Evolutionary conservation across 306 rosid genomes (phyloP), one percentile per base, ranked within the genome.

Genomic region (Canavalia gladiata): DNA sequence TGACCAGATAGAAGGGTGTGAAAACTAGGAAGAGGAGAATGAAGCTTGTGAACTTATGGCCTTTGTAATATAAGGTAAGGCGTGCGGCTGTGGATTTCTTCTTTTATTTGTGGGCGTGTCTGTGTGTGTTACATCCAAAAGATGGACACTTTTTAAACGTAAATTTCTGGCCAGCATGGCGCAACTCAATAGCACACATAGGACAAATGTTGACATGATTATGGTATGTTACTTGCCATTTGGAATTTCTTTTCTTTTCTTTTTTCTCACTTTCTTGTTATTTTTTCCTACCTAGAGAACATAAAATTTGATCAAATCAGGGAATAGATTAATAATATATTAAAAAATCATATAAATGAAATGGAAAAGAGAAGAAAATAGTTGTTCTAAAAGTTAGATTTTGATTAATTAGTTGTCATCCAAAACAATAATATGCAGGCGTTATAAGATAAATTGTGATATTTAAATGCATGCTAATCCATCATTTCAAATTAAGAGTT

Each of bases 71-170:
- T 37, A 72, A 85, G 59, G 41, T 13, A 33, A 68, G 64, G 78
- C 77, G 84, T 76, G 84, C 33, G 86, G 84, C 46, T 76, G 49
- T 64, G 67, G 70, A 52, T 56, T 29, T 66, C 81, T 31, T 43
- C 33, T 54, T 71, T 34, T 71, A 37, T 74, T 58, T 80, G 74
- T 64, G 81, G 78, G 68, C 8, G 70, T 78, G 70, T 35, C 74
- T 56, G 64, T 74, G 87, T 43, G 86, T 64, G 85, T 77, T 54
- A 45, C 84, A 83, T 74, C 89, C 68, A 80, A 75, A 83, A 70
- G 75, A 45, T 74, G 82, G 84, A 65, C 68, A 54, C 87, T 30
- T 72, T 50, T 72, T 50, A 8, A 31, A 71, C 31, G 35, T 4
- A 42, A 55, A n/a, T 13, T 42, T 62, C 56, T 57, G 69, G 84